Conservation (phyloP, 1,139 yeast species). For the Hansenula lynferdii region DNA sequence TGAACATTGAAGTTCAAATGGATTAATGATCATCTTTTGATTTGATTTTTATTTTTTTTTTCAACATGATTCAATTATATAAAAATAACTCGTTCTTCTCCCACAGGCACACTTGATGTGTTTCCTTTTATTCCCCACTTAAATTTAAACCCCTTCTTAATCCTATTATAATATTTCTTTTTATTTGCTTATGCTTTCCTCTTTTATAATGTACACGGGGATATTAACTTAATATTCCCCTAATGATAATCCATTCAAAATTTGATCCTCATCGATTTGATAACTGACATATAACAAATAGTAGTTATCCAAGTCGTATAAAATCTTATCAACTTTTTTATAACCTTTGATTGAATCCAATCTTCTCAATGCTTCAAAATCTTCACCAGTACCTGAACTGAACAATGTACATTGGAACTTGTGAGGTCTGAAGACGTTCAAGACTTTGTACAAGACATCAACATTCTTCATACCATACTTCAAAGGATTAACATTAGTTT, state of each 20-base stretch:
- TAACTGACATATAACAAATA: constrained; percentile 37
- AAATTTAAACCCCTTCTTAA: background rate
- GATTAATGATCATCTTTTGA: background rate
- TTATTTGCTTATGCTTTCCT: background rate
- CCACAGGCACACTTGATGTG: no score
- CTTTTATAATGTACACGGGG: no score
- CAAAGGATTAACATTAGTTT: constrained; percentile 67
- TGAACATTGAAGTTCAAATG: background rate
- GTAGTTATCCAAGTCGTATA: constrained; percentile 64
- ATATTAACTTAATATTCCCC: background rate
- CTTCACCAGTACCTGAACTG: constrained; percentile 23
- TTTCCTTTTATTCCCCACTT: no score
- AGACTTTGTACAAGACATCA: constrained; percentile 51
- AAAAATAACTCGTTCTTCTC: background rate
- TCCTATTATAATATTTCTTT: background rate
- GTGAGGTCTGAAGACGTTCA: constrained; percentile 67
- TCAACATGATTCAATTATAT: constrained; percentile 3
- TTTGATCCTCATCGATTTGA: constrained; percentile 18
- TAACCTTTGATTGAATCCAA: constrained; percentile 45
- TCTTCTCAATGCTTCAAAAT: constrained; percentile 34
- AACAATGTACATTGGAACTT: constrained; percentile 71
- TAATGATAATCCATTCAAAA: constrained; percentile 12
- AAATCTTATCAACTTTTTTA: constrained; percentile 58
- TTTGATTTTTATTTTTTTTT: constrained; percentile 2
- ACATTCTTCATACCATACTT: constrained; percentile 39